These are phyloP conservation scores for Kitagawia praeruptora DNA, from an alignment of 129 eudicot species.

Conservation along the genomic window DNA sequence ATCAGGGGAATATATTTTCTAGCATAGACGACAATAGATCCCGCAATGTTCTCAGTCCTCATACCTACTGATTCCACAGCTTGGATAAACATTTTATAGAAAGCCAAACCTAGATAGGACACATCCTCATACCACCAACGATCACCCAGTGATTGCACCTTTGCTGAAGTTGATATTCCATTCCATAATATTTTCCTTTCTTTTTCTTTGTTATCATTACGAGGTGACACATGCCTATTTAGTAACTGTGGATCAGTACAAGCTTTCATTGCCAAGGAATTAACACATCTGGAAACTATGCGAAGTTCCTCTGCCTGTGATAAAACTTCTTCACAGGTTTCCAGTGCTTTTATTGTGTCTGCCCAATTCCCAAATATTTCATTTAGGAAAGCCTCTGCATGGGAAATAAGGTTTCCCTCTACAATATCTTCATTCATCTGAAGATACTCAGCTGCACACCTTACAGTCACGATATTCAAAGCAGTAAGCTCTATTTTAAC, in stretches of 20 bases:
- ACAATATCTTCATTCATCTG: conserved; percentile 2
- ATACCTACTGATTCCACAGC: background rate
- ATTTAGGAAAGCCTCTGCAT: background rate
- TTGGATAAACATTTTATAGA: conserved; percentile 2
- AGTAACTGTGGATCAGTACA: background rate
- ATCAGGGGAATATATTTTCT: background rate
- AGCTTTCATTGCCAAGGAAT: conserved; percentile 1
- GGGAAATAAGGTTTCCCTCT: background rate
- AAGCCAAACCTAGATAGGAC: background rate
- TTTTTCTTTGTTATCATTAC: background rate
- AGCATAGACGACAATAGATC: background rate
- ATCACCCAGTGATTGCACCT: background rate
- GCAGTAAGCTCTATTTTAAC: background rate
- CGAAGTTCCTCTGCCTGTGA: background rate
- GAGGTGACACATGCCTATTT: background rate
- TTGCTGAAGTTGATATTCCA: background rate
- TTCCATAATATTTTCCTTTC: background rate
- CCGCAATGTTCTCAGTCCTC: conserved; percentile 1
- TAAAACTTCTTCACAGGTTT: conserved; percentile 3
- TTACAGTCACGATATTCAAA: background rate
- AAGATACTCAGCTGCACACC: background rate
- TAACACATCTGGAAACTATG: conserved; percentile 1
- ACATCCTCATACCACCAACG: conserved; percentile 2
- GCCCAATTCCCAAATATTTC: background rate
- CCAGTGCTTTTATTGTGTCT: background rate